These are phyloP conservation scores for Jamesozyma rosinii DNA, from an alignment of 805 yeast genomes.

Conservation along the genomic window DNA sequence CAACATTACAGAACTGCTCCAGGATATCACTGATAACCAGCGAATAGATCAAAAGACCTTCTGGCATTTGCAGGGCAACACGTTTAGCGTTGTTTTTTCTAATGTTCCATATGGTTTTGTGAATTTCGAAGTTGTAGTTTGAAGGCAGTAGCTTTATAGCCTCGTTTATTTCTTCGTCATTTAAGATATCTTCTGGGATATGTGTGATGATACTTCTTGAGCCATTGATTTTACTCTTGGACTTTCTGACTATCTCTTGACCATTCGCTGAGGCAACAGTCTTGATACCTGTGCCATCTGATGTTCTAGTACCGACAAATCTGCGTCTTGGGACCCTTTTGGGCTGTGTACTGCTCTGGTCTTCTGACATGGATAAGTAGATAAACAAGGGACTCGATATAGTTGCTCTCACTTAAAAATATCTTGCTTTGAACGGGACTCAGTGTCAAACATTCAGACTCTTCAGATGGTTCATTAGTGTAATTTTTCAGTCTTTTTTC, in stretches of 20 bases:
- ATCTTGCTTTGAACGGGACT: too few relatives aligned
- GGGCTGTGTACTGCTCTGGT: background rate
- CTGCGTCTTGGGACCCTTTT: constrained; percentile 37
- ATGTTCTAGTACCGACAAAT: constrained; percentile 50
- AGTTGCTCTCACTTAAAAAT: too few relatives aligned
- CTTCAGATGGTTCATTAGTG: too few relatives aligned
- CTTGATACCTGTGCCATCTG: constrained; percentile 19
- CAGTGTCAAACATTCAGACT: too few relatives aligned
- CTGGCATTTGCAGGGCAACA: constrained; percentile 96
- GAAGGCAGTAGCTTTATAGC: constrained; percentile 77
- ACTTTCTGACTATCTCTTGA: constrained; percentile 21
- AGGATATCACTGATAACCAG: constrained; percentile 83
- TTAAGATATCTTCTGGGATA: constrained; percentile 75
- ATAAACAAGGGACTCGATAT: too few relatives aligned
- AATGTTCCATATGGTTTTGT: constrained; percentile 91
- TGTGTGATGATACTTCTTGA: constrained; percentile 67
- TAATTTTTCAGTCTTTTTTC: too few relatives aligned
- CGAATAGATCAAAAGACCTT: constrained; percentile 83
- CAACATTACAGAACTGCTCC: constrained; percentile 82
- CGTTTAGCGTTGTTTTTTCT: constrained; percentile 62
- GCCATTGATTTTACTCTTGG: constrained; percentile 24
- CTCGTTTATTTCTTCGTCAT: constrained; percentile 72
- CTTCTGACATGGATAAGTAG: background rate
- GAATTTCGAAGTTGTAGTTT: constrained; percentile 92
- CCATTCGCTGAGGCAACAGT: constrained; percentile 14